Base-by-base conservation (phyloP, 202 grass and related monocot genomes). In the Dendrocalamus latiflorus region DNA sequence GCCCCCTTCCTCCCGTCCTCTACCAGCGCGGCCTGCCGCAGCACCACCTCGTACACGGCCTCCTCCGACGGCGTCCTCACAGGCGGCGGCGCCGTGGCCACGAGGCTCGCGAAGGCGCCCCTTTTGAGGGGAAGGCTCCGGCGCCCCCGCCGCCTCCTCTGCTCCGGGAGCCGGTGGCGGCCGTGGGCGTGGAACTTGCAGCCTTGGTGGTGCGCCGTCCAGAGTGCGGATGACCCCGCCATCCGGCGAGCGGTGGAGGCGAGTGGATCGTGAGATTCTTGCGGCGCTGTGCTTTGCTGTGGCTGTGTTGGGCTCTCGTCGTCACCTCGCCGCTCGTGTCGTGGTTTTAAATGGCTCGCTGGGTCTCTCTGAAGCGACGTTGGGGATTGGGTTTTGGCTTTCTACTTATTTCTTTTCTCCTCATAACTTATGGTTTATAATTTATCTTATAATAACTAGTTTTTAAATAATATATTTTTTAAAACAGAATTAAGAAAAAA, bases 1-100 rank as follows among this genome's bases (percentile, higher is more conserved):
- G 55, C 80, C 9, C 24, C 21, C 7, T 45, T 24, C 14, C 24
- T 58, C 38, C 45, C 86, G 44, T 60, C 68, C 47, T 68, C 68
- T 1, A 88, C 86, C 25, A 95, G 88, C 72, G 96, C 91, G 28
- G 96, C 96, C 84, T 99, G 96, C 65, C 92, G 83, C 53, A 99
- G 65, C 53, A 99, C 89, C 15, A 95, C 96, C 70, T 90, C 96
- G 77, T 92, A 92, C 1, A 95, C 95, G 21, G 92, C 61, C 93
- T 92, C 72, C 84, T 93, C 87, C 9, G 90, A 84, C 8, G 82
- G 72, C 44, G 81, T 83, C 55, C 84, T 76, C 43, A 4, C 43
- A 42, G 41, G 41, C 22, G 69, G 39, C 6, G 85, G 74, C n/a
- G 86, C 82, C 7, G 80, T 50, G 1, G 87, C 85, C 17, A 85